Percentiles rank a stretch among this genome's conserved stretches.
Evolutionary conservation across 495 filamentous ascomycete genomes (phyloP).

Genomic region (Lineolata rhizophorae): DNA sequence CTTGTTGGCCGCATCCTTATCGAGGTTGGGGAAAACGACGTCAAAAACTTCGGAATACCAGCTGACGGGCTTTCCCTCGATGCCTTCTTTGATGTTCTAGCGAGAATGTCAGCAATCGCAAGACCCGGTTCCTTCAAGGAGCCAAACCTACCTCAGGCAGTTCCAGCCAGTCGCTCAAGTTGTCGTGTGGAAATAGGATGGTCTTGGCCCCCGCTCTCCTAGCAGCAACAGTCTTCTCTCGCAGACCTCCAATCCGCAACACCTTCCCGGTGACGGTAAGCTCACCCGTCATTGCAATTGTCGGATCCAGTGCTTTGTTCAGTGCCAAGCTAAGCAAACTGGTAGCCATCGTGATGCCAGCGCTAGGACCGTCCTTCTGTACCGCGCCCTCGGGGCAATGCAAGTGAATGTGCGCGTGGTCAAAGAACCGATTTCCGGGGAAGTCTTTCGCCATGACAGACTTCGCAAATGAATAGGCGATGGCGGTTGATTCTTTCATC

Average conservation of each 20-base stretch:
- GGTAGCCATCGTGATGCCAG: constrained; percentile 94
- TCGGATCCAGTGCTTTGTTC: constrained; percentile 54
- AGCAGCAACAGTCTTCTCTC: constrained; percentile 98
- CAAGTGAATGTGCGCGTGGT: constrained; percentile 85
- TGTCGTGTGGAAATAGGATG: constrained; percentile 89
- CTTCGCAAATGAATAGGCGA: constrained; percentile 94
- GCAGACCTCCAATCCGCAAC: constrained; percentile 78
- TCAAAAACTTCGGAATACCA: constrained; percentile 95
- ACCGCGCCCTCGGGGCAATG: constrained; percentile 96
- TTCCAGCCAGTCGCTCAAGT: constrained; percentile 92
- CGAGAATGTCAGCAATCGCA: constrained; percentile 15
- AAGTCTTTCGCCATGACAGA: constrained; percentile 64
- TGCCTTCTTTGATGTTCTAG: constrained; percentile 91
- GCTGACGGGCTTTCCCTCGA: constrained; percentile 68
- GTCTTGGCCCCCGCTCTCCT: constrained; percentile 81
- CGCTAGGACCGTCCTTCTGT: constrained; percentile 85
- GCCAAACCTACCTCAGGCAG: constrained; percentile 67
- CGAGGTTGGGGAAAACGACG: constrained; percentile 67
- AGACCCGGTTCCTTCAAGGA: not conserved
- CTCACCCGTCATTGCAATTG: constrained; percentile 96
- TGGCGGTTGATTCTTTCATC: constrained; percentile 90
- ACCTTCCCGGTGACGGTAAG: constrained; percentile 96
- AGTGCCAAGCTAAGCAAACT: constrained; percentile 69
- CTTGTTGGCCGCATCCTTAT: constrained; percentile 45
- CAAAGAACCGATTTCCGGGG: constrained; percentile 82